Base-by-base conservation (phyloP, 78 protist genomes). In the Dictyostelium discoideum region DNA sequence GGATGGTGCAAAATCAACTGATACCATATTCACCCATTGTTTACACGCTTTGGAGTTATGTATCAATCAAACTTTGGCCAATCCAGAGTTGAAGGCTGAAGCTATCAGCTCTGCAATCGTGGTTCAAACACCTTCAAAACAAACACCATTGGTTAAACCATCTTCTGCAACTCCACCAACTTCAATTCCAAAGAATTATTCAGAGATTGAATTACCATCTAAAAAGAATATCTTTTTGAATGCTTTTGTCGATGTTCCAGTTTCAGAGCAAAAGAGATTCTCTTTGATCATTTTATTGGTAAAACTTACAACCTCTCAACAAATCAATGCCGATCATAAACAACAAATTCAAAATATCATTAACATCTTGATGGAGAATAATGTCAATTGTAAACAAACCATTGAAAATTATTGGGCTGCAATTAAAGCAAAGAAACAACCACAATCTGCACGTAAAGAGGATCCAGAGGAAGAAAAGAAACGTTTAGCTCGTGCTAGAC, bases 381-480 rank as follows among this genome's bases (percentile, higher is more conserved):
- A 82, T n/a, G 0, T 11, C 2, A 22, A 46, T 63, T 90, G 95
- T 85, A 90, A 90, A 85, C 72, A 69, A 26, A 82, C 84, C 20
- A 83, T 90, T 46, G 95, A 90, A 32, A 50, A 46, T 65, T 90
- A 90, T 85, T 82, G 77, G 83, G 79, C 85, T 18, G 95, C 95
- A 9, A 63, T 90, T 69, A 90, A 83, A 39, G 95, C 95, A 54
- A 90, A 90, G 57, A 90, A 90, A 85, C 69, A 63, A 46, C 81
- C 90, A 40, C 89, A 67, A 67, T 60, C 95, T 5, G 78, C 87
- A 8, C 29, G 69, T 18, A 80, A 79, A 54, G 63, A 86, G 1
- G 86, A 77, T 57, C 90, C 90, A n/a, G 96, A 93, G 42, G 96
- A 93, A 39, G 92, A 87, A 42, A 85, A 79, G 74, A 93, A 84